Evolutionary conservation across 1,284 basidiomycete species (phyloP).

Genomic region (Rhizoctonia solani): DNA sequence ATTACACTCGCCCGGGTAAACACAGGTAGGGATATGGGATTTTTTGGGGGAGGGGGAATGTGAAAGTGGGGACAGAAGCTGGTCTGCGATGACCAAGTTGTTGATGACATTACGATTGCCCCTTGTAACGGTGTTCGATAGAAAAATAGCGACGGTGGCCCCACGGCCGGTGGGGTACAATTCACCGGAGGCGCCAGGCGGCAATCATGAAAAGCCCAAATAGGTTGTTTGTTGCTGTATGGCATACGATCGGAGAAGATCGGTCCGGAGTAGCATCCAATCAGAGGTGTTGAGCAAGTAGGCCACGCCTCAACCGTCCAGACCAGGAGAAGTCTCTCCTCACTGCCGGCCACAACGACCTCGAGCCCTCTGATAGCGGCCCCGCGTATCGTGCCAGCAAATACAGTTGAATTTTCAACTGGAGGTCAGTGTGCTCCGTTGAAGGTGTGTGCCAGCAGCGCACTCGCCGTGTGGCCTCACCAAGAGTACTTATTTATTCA

Average conservation of each 20-base stretch:
- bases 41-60: too few species aligned
- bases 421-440: neutral
- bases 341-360: conserved; percentile 12
- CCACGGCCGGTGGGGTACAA: neutral
- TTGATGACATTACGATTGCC: neutral
- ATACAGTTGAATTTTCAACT: neutral
- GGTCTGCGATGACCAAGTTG: too few species aligned
- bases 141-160: too few species aligned
- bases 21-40: too few species aligned
- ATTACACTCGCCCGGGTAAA: neutral
- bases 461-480: neutral
- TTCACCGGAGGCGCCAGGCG: conserved; percentile 7
- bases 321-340: neutral
- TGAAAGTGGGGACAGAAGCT: too few species aligned
- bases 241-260: conserved; percentile 13
- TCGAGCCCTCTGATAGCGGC: neutral
- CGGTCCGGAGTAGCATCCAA: conserved; percentile 10
- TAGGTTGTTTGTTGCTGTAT: conserved; percentile 12
- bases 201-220: neutral
- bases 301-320: neutral
- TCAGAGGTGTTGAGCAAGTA: neutral
- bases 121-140: too few species aligned
- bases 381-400: neutral
- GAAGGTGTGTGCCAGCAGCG: conserved; percentile 8
- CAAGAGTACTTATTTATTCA: conserved; percentile 15